Base-by-base conservation (phyloP, 345 rosid genomes). In the Syzygium aqueum region DNA sequence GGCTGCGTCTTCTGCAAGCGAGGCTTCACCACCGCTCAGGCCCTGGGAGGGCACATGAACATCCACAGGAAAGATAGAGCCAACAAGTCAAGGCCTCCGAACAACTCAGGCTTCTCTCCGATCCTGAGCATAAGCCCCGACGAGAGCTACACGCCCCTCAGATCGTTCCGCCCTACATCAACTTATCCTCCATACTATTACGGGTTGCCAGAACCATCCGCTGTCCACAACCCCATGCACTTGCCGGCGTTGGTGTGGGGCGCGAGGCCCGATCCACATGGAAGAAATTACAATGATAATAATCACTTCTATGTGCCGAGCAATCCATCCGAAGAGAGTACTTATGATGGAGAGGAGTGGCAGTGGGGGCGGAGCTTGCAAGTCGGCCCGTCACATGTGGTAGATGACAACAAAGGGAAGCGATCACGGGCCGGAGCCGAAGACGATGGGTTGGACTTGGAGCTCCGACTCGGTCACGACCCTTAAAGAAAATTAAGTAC, bases 1-100 rank as follows among this genome's bases (percentile, higher is more conserved):
- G 95, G 92, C 87, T 94, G 96, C 56, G 94, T 92, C 85, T 96
- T 96, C 86, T 97, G 99, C 95, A 96, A 94, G 94, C 91, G 98
- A 91, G 99, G 99, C 49, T 97, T 97, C 91, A 95, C 97, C 52
- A 97, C 95, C 86, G 99, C 99, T 50, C 99, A 97, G 86, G 99
- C 99, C 77, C 90, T 96, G 83, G 99, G 99, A 1, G 99, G 99
- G 15, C 99, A 96, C 89, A 97, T 97, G 99, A 97, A 97, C 88
- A 94, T 97, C 86, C 99, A 97, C 91, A 89, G 99, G 84, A 94
- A 94, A 90, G 98, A 96, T 88, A 93, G 98, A 87, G 93, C 94
- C 82, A 73, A 73, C 49, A 95, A 95, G 88, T 85, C 87, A 86
- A 92, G 93, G 87, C 86, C 87, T 25, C 4, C 67, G 8, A 22